Percentiles rank a stretch among this genome's conserved stretches.
These are phyloP conservation scores for Candida silvicultrix DNA, from an alignment of 805 yeast genomes.

Conservation along the genomic window DNA sequence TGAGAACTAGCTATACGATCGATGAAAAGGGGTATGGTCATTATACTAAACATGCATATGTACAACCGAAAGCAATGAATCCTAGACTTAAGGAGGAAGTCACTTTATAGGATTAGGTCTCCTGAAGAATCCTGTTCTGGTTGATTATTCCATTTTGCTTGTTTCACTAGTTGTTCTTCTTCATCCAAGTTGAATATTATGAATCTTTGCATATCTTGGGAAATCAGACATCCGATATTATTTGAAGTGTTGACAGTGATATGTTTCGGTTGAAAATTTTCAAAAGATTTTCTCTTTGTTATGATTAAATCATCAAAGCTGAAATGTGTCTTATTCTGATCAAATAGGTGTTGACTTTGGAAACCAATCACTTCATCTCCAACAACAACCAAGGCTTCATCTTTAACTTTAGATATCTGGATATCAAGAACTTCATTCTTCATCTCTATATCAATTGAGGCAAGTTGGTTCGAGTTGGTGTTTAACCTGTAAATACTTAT, in stretches of 20 bases:
- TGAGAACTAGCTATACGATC: constrained; percentile 15
- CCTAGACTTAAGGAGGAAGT: neutral
- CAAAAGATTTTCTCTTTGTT: constrained; percentile 3
- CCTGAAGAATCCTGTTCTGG: neutral
- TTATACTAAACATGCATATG: constrained; percentile 15
- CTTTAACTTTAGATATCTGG: constrained; percentile 2
- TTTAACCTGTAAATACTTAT: constrained; percentile 12
- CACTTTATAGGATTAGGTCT: neutral
- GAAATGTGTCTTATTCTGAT: constrained; percentile 2
- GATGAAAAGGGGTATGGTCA: constrained; percentile 9
- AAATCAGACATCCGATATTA: constrained; percentile 31
- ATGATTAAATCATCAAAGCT: neutral
- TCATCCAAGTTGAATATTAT: constrained; percentile 9
- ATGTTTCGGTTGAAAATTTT: constrained; percentile 17
- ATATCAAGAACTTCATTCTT: constrained; percentile 7
- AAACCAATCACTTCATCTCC: neutral
- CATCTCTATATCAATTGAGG: constrained; percentile 1
- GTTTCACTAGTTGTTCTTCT: neutral
- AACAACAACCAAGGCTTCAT: constrained; percentile 7
- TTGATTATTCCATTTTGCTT: neutral
- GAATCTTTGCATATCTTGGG: constrained; percentile 24
- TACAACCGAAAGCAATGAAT: constrained; percentile 3
- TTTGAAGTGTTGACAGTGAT: constrained; percentile 24
- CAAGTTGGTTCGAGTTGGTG: neutral
- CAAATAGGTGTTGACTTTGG: neutral